Evolutionary conservation across 441 rosid genomes (phyloP), one percentile per base, ranked within the genome.

Genomic region (Jatropha podagrica): DNA sequence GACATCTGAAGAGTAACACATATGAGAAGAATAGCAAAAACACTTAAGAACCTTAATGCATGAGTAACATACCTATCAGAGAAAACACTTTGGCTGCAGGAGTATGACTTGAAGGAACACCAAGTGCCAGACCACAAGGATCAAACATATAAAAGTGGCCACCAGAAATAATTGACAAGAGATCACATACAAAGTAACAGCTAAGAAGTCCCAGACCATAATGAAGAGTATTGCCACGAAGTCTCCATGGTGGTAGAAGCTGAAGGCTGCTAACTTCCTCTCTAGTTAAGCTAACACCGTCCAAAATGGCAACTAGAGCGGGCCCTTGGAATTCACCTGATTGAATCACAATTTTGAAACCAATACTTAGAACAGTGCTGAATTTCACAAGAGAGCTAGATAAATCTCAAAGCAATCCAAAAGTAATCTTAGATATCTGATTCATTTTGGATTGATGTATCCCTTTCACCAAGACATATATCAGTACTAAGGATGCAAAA

Each of bases 301-400:
- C 99, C 69, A 96, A 81, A 81, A 96, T 81, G 74, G 90, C 99
- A 73, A 96, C 87, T 74, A 96, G 66, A 79, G 97, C 99, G 81
- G 99, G 97, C 63, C 99, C 99, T 86, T 96, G 99, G 81, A 90
- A 96, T 83, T 92, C 96, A 82, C 93, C 99, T 96, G 88, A 65
- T 79, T 48, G 59, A 52, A 46, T 68, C 63, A 78, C 66, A 73
- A 73, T 60, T 73, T 69, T 41, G 67, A 71, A 69, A 80, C 68
- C 63, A 78, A 73, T 26, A 71, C 48, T 82, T 42, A 79, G 75
- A 70, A 20, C 10, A 75, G 48, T 69, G 44, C 60, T 70, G 44
- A 68, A 52, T 32, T 69, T 56, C 51, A 70, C 42, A 69, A 74
- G 4, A 74, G 64, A 65, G 52, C 44, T 42, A 65, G 44, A 75